Evolutionary conservation across 805 yeast species (phyloP), one percentile per base, ranked within the genome.

Genomic region (Metschnikowia henanensis): DNA sequence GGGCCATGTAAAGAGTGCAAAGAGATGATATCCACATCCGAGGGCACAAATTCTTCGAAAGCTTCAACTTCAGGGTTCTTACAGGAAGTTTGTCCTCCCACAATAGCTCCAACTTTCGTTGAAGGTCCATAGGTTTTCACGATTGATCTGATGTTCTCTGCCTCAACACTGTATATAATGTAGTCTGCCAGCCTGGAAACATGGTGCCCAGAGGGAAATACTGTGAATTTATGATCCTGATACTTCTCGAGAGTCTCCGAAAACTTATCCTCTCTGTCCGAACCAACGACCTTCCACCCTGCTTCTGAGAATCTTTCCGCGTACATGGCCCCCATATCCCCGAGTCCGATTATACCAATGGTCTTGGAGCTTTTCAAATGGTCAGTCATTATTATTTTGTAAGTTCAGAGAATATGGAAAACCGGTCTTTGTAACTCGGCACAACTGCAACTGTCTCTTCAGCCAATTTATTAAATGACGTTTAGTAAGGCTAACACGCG

Each of bases 71-170:
- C 99, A 0, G 95, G 95, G 20, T 79, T 83, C 59, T 94, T 94
- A 66, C 98, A 92, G 8, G 96, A 87, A 0, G 99, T 91, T 65
- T 94, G 99, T 6, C 99, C 99, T n/a, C 98, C 99, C 5, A 94
- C 96, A 32, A 91, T 80, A 3, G 95, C 85, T 2, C 95, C 95
- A 3, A 82, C 66, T 60, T 92, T 92, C 4, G 96, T 82, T 0
- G 92, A 84, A 0, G 96, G 92, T 0, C 96, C 97, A 64, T 92
- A 92, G 30, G 67, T 34, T 4, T 77, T 59, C 5, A 90, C 95
- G 30, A 94, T 87, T 44, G 75, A 74, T 36, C 72, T 80, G 38
- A 94, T 84, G 58, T 81, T 80, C 50, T 85, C 95, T 2, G 98
- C 97, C 64, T 94, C 99, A 3, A 94, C 98, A 43, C 91, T 82